phyloP scores from a whole-genome alignment of 202 grass and related monocot species.

The Bolboschoenoplectus hybrid region DNA sequence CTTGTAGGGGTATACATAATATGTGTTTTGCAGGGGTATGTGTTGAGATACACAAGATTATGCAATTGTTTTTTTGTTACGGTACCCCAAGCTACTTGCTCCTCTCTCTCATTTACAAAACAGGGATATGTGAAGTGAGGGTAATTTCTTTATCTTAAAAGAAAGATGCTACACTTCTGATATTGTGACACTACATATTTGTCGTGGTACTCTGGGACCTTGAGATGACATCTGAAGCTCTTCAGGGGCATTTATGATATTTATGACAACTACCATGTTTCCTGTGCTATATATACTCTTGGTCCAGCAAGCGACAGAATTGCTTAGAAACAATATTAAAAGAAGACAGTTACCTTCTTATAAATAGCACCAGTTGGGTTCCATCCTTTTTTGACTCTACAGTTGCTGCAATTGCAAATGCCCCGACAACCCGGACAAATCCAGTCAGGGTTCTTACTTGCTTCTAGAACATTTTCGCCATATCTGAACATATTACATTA shows the following conservation, averaged over 20 bases:
- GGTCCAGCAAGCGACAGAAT: neutral
- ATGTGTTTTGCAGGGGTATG: neutral
- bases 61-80: neutral
- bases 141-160: slow-evolving; percentile 6
- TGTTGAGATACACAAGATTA: neutral
- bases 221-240: slow-evolving; percentile 8
- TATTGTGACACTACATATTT: neutral
- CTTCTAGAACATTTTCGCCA: slow-evolving; percentile 95
- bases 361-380: slow-evolving; percentile 58
- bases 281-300: neutral
- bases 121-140: neutral
- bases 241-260: neutral
- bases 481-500: slow-evolving; percentile 55
- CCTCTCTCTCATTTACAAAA: neutral
- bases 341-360: slow-evolving; percentile 49
- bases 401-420: slow-evolving; percentile 95
- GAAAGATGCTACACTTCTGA: neutral
- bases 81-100: neutral
- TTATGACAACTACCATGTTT: neutral
- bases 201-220: neutral
- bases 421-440: slow-evolving; percentile 81
- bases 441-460: slow-evolving; percentile 72
- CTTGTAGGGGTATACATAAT: neutral
- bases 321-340: neutral
- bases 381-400: slow-evolving; percentile 94